A percentile compares a stretch with the other conserved stretches of the same genome.
Evolutionary conservation across 257 asterid species (phyloP).

Genomic region (Dorcoceras hygrometricum): DNA sequence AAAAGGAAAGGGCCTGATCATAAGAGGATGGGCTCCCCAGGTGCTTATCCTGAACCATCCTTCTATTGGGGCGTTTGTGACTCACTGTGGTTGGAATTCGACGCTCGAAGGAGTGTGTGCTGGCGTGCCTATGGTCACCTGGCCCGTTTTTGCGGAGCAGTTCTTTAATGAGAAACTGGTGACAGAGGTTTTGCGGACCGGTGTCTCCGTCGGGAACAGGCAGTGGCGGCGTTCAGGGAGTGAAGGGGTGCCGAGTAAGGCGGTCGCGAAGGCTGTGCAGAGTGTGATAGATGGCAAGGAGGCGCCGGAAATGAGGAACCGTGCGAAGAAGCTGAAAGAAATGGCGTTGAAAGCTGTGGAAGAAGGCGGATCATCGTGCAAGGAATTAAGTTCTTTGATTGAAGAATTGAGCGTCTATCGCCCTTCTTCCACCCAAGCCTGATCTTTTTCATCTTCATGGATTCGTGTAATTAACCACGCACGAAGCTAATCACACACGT

Average conservation of each 20-base stretch:
- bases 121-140: conserved; percentile 49
- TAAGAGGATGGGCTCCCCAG: conserved; percentile 80
- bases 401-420: not conserved
- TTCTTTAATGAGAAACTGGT: conserved; percentile 45
- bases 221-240: conserved; percentile 22
- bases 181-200: conserved; percentile 35
- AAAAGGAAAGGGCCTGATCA: conserved; percentile 44
- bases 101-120: conserved; percentile 38
- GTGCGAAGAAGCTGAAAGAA: conserved; percentile 23
- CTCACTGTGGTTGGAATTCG: conserved; percentile 65
- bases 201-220: conserved; percentile 39
- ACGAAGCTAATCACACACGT: no score
- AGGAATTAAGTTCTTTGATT: no score
- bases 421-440: not conserved
- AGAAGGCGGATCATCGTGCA: not conserved
- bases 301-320: conserved; percentile 31
- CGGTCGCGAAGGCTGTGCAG: conserved; percentile 29
- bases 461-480: no score
- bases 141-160: conserved; percentile 55
- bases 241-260: conserved; percentile 31
- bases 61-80: conserved; percentile 38
- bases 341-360: not conserved
- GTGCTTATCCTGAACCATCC: conserved; percentile 39
- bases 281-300: conserved; percentile 34
- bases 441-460: no score